A percentile compares a stretch with the other conserved stretches of the same genome.
Evolutionary conservation across 2,329 filamentous ascomycete species (phyloP).

Genomic region (Aureobasidium zeae): DNA sequence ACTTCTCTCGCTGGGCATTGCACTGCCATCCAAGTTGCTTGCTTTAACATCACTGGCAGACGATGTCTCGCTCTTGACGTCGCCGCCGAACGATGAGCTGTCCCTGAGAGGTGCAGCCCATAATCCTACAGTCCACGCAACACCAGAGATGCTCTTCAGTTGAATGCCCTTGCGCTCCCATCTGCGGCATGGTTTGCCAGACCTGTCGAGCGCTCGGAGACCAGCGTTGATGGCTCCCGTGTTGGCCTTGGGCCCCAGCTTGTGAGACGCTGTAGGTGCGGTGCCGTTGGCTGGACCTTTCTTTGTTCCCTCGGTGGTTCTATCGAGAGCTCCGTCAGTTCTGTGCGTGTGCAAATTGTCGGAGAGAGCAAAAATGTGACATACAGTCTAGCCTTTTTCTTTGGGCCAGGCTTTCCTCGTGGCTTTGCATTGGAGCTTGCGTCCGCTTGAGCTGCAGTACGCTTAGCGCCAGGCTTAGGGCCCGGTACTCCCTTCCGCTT

Average conservation of each 20-base stretch:
- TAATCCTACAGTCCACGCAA: conserved; percentile 68
- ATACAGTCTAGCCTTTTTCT: conserved; percentile 93
- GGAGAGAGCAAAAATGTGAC: conserved; percentile 34
- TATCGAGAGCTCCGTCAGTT: conserved; percentile 42
- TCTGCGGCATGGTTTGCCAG: conserved; percentile 82
- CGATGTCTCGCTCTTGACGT: conserved; percentile 47
- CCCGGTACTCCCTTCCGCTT: conserved; percentile 73
- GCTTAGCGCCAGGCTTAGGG: conserved; percentile 55
- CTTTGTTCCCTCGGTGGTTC: conserved; percentile 24
- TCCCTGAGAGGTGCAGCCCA: conserved; percentile 61
- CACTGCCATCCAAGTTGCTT: conserved; percentile 49
- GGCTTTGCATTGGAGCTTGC: conserved; percentile 49
- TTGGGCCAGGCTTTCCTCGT: conserved; percentile 82
- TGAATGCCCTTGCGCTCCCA: conserved; percentile 78
- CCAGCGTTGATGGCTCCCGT: conserved; percentile 96
- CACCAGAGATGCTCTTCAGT: conserved; percentile 87
- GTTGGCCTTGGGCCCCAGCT: conserved; percentile 92
- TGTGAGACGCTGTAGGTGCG: conserved; percentile 46
- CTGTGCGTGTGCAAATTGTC: conserved; percentile 27
- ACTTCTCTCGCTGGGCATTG: conserved; percentile 52
- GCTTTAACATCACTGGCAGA: conserved; percentile 47
- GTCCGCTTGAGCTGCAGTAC: conserved; percentile 45
- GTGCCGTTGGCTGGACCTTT: conserved; percentile 36
- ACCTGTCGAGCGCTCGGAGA: conserved; percentile 84
- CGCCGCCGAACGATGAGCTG: conserved; percentile 46